phyloP scores from a whole-genome alignment of 176 grass and related monocot genomes.

The Bothriochloa decipiens region DNA sequence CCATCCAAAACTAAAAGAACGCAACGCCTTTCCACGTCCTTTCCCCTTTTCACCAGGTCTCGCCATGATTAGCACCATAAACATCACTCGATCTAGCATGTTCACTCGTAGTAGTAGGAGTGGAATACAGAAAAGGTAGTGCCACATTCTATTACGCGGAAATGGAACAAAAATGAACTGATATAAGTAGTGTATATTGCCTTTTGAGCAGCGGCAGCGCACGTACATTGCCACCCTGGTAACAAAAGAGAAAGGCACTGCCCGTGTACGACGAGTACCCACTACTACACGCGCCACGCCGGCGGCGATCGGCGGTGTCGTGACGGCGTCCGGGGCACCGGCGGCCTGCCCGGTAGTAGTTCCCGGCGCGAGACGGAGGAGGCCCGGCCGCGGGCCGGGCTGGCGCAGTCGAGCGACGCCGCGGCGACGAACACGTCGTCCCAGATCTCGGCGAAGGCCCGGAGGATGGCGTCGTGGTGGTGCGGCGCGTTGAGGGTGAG shows the following conservation, averaged over 20 bases:
- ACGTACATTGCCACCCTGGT: neutral
- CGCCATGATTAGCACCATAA: neutral
- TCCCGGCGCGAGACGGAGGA: neutral
- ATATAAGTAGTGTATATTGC: neutral
- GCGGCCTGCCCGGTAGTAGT: neutral
- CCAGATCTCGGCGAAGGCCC: conserved; percentile 77
- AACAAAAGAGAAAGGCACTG: neutral
- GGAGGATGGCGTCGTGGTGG: conserved; percentile 74
- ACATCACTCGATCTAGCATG: neutral
- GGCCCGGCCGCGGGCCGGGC: neutral
- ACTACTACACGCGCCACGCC: conserved; percentile 42
- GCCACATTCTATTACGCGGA: neutral
- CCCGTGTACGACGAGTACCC: neutral
- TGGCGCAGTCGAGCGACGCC: neutral
- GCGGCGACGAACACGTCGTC: conserved; percentile 58
- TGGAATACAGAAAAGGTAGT: neutral
- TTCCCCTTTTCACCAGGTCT: neutral
- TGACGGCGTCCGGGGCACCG: conserved; percentile 37
- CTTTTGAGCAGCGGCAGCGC: neutral
- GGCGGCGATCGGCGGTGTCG: conserved; percentile 38
- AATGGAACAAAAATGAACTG: neutral
- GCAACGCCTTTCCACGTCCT: conserved; percentile 21
- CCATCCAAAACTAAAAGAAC: conserved; percentile 13
- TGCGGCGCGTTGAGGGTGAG: conserved; percentile 67
- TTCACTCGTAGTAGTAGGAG: neutral